Conservation (phyloP, 164 flowering plant genomes). For the Stephania yunnanensis region DNA sequence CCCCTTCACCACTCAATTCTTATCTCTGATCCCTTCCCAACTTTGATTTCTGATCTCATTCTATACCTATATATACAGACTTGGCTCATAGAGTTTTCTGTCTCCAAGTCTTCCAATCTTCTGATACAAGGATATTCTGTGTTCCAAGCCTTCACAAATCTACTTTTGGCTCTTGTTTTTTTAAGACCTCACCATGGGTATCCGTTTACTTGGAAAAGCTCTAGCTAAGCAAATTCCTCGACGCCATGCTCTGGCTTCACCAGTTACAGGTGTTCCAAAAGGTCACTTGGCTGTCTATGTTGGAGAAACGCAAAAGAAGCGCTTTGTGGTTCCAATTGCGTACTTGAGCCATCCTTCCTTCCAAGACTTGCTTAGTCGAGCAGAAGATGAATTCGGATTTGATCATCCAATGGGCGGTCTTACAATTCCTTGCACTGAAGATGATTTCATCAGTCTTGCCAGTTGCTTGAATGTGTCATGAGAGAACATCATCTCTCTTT, state of each 20-base stretch:
- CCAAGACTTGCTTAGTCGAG: slow-evolving; percentile 28
- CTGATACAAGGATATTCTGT: too few species aligned
- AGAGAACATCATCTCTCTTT: neutral
- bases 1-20: too few species aligned
- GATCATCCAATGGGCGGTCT: slow-evolving; percentile 15
- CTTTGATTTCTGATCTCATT: too few species aligned
- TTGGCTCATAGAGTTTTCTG: too few species aligned
- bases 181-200: neutral
- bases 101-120: too few species aligned
- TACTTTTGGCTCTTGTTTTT: neutral
- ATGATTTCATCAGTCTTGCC: neutral
- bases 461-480: neutral
- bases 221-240: slow-evolving; percentile 18
- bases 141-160: too few species aligned
- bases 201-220: slow-evolving; percentile 4
- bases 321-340: slow-evolving; percentile 34
- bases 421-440: slow-evolving; percentile 12
- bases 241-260: neutral
- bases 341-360: slow-evolving; percentile 40
- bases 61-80: too few species aligned
- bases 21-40: too few species aligned
- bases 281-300: slow-evolving; percentile 34
- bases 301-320: slow-evolving; percentile 31
- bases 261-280: slow-evolving; percentile 21
- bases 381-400: slow-evolving; percentile 12